Percentiles rank a stretch among this genome's conserved stretches.
phyloP scores from a whole-genome alignment of 306 rosid species.

The Prunus armeniaca region DNA sequence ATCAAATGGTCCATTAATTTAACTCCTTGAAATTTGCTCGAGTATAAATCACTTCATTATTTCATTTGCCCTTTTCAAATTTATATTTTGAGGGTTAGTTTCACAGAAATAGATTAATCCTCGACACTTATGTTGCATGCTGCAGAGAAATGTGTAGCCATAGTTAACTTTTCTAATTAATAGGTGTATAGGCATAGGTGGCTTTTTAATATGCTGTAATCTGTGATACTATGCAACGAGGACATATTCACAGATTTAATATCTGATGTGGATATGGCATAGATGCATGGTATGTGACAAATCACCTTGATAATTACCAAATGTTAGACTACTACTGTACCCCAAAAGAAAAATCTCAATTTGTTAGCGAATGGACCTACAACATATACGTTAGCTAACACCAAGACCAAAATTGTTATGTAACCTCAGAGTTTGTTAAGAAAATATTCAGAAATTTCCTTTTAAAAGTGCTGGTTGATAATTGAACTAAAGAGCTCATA shows the following conservation, averaged over 20 bases:
- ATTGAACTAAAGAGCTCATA: not conserved
- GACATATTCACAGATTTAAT: not conserved
- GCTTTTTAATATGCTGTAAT: not conserved
- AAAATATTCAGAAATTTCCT: not conserved
- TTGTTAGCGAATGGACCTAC: too few species aligned
- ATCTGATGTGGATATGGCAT: too few species aligned
- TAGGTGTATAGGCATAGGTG: not conserved
- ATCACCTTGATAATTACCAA: too few species aligned
- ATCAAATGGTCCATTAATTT: slow-evolving; percentile 9
- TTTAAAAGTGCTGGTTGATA: not conserved
- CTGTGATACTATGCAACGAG: not conserved
- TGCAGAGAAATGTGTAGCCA: not conserved
- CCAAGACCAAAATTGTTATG: not conserved
- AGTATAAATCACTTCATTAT: not conserved
- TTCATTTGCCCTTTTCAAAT: not conserved
- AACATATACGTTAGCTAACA: too few species aligned
- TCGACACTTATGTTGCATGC: not conserved
- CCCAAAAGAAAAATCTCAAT: too few species aligned
- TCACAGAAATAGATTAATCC: not conserved
- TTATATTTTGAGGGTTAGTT: not conserved
- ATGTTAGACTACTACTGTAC: too few species aligned
- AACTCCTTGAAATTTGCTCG: not conserved
- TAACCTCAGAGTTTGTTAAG: not conserved
- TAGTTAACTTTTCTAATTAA: not conserved
- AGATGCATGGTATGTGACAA: too few species aligned